Conservation (phyloP, 2,329 filamentous ascomycete genomes). For the Exophiala spinifera region DNA sequence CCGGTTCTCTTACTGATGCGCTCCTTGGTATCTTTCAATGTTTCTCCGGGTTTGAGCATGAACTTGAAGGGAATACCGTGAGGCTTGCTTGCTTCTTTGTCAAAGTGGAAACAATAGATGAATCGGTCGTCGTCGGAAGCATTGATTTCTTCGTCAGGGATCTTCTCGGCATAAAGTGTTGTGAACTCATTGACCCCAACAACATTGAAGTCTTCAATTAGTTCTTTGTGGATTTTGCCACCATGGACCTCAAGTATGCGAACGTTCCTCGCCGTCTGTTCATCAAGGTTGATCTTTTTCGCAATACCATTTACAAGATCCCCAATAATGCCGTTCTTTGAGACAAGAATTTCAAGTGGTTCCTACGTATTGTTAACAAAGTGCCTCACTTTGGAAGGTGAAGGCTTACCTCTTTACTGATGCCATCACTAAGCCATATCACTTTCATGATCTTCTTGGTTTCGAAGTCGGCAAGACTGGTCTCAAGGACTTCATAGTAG, state of each 20-base stretch:
- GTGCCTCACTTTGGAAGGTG: not conserved
- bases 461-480: slow-evolving; percentile 88
- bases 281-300: slow-evolving; percentile 75
- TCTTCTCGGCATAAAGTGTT: slow-evolving; percentile 73
- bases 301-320: slow-evolving; percentile 74
- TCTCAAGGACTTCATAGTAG: slow-evolving; percentile 91
- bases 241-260: slow-evolving; percentile 79
- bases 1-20: slow-evolving; percentile 89
- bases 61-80: slow-evolving; percentile 94
- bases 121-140: slow-evolving; percentile 64
- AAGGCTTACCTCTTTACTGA: slow-evolving; percentile 74
- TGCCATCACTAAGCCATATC: slow-evolving; percentile 81
- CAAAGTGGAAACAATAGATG: slow-evolving; percentile 86
- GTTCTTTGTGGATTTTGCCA: slow-evolving; percentile 78
- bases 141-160: slow-evolving; percentile 65
- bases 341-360: slow-evolving; percentile 74
- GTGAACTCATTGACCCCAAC: slow-evolving; percentile 82
- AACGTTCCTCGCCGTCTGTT: slow-evolving; percentile 70
- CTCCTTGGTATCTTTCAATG: slow-evolving; percentile 88
- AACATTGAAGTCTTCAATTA: slow-evolving; percentile 69
- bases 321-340: slow-evolving; percentile 76
- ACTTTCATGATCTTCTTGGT: slow-evolving; percentile 86
- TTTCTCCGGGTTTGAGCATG: slow-evolving; percentile 75
- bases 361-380: slow-evolving; percentile 53
- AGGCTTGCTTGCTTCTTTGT: slow-evolving; percentile 77